Evolutionary conservation across 805 yeast species (phyloP), one percentile per base, ranked within the genome.

Genomic region (Wickerhamiella hasegawae): DNA sequence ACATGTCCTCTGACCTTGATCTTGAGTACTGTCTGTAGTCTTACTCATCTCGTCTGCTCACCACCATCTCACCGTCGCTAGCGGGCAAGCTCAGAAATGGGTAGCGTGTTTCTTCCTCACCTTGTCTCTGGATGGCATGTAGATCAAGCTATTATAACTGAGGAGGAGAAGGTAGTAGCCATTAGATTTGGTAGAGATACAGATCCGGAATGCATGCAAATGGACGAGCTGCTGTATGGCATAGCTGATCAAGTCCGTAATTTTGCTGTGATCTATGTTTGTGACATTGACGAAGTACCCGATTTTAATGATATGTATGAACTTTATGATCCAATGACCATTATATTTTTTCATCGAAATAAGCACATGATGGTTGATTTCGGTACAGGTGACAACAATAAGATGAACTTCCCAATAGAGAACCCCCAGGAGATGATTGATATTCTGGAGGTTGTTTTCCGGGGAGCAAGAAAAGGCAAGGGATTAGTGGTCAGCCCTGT

Each of bases 341-440:
- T 90, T 35, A 90, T 90, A 97, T 85, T 87, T 52, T 87, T 90
- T 55, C 83, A 69, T 58, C 63, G 92, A 34, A 87, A 87, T 59
- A 57, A 83, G 54, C 97, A 87, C 55, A 85, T 87, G 93, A 74
- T 90, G 92, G 82, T 95, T 57, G 98, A 90, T 62, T 84, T 85
- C 55, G 98, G 98, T 2, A 90, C 97, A 0, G 98, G 98, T 22
- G 84, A 90, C 53, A 90, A 90, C 57, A 90, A 90, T 63, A 87
- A 90, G 63, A 62, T 90, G 61, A 84, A 83, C 51, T 87, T 87
- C 56, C 65, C 72, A 10, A 53, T 78, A 17, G 74, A 71, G 28
- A 81, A 81, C 52, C 75, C 77, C 41, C 95, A 87, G 53, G 96
- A 84, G 46, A 57, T 90, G 64, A 79, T 90, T 16, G 97, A 87